Evolutionary conservation across 257 asterid genomes (phyloP), one percentile per base, ranked within the genome.

Genomic region (Solanum chilense): DNA sequence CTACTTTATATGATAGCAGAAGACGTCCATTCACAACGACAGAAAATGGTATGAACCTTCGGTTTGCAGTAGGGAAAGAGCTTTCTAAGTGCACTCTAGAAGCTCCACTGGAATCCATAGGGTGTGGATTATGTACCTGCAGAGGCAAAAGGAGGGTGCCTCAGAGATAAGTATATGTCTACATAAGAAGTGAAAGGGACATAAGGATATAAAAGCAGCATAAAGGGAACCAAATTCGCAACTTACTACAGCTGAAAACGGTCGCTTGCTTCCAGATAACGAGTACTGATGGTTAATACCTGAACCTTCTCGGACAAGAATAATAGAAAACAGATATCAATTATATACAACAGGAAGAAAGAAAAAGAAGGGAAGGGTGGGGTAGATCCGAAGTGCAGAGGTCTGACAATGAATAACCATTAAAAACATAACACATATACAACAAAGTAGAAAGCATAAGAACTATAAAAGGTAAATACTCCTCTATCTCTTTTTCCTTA

Each of bases 181-280:
- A 86, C 70, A 60, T 31, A 85, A 45, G 60, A 68, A 86, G 29
- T 44, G 9, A 56, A 69, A 58, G 62, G 23, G 81, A 80, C 76
- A 76, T 62, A 49, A 70, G 71, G 77, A 23, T 35, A 60, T 13
- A 41, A 47, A 60, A 21, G 27, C 12, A 73, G 44, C 35, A 84
- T 21, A 66, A 87, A 62, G 68, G 58, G 9, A 9, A 85, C 69
- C 75, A 68, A 11, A 86, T 47, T 47, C 1, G 68, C 37, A 27
- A 89, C 87, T 66, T 91, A 93, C 96, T 92, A 88, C 83, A 85
- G 86, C 87, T 44, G 94, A 89, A 87, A 89, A 88, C 49, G 93
- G 89, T 16, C 93, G 90, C 91, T 91, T 91, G 92, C 90, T 89
- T 88, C 93, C 93, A 87, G 87, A 87, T 60, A 60, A 31, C 15